phyloP scores from a whole-genome alignment of 768 basidiomycete genomes.

The Lactarius hatsudake region DNA sequence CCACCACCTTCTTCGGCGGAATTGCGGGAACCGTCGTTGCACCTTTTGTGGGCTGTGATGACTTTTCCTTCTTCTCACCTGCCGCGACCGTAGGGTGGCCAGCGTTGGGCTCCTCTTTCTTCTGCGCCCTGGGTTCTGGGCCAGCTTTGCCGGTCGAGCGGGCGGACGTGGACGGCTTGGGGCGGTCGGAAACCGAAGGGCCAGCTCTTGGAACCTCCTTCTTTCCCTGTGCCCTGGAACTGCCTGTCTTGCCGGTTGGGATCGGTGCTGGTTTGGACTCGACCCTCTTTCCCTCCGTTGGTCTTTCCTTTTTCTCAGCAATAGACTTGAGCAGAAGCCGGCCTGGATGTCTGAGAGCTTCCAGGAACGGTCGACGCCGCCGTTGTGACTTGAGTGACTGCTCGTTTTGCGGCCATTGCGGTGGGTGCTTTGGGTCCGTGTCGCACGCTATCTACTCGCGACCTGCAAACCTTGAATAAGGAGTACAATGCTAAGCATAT shows the following conservation, averaged over 20 bases:
- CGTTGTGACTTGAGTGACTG: conserved; percentile 1
- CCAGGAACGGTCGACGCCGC: not conserved
- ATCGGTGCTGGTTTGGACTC: not conserved
- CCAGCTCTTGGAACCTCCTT: not conserved
- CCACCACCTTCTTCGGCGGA: conserved; percentile 15
- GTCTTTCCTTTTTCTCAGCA: not conserved
- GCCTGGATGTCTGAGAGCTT: not conserved
- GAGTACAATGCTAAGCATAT: not conserved
- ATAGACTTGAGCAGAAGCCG: not conserved
- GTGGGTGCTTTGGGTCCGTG: conserved; percentile 19
- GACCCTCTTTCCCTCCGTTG: not conserved
- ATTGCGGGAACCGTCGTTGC: not conserved
- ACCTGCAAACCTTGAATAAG: conserved; percentile 6
- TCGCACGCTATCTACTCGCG: conserved; percentile 18
- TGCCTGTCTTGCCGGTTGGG: not conserved
- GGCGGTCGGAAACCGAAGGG: conserved; percentile 2
- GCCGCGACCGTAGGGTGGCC: not conserved
- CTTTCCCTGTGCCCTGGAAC: not conserved
- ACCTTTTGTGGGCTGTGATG: conserved; percentile 5
- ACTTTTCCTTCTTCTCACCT: not conserved
- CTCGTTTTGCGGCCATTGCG: conserved; percentile 13
- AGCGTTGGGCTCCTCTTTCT: not conserved
- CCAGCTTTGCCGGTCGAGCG: conserved; percentile 4
- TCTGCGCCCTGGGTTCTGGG: conserved; percentile 2
- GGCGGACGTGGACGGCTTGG: conserved; percentile 9